phyloP scores from a whole-genome alignment of 2,329 filamentous ascomycete species.

The Penicillium sp. region DNA sequence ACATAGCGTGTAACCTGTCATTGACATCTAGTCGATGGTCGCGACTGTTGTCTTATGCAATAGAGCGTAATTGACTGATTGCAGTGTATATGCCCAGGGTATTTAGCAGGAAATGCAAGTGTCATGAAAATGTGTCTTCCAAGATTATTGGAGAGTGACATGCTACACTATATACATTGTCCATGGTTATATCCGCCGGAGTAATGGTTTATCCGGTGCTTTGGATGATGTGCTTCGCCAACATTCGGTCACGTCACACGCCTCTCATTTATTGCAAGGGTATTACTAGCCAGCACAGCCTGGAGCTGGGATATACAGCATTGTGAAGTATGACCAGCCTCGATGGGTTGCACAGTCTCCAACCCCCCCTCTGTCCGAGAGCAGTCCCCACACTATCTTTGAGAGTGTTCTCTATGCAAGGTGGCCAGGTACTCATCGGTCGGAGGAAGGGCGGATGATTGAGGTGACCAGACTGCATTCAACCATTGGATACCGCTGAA shows the following conservation, averaged over 20 bases:
- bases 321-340: background rate
- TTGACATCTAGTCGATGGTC: background rate
- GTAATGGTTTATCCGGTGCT: slow-evolving; percentile 18
- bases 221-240: slow-evolving; percentile 22
- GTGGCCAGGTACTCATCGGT: background rate
- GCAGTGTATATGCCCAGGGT: background rate
- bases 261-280: background rate
- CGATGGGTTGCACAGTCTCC: background rate
- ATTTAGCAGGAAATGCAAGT: background rate
- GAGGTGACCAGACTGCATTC: background rate
- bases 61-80: background rate
- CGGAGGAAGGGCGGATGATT: background rate
- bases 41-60: background rate
- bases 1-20: background rate
- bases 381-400: background rate
- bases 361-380: no score
- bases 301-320: background rate
- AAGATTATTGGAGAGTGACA: background rate
- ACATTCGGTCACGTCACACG: slow-evolving; percentile 24
- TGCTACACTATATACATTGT: background rate
- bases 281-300: background rate
- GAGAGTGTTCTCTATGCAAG: background rate
- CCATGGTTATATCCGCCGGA: background rate
- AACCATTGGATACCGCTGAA: background rate
- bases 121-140: background rate